Evolutionary conservation across 306 rosid species (phyloP).

Genomic region (Lathyrus oleraceus): DNA sequence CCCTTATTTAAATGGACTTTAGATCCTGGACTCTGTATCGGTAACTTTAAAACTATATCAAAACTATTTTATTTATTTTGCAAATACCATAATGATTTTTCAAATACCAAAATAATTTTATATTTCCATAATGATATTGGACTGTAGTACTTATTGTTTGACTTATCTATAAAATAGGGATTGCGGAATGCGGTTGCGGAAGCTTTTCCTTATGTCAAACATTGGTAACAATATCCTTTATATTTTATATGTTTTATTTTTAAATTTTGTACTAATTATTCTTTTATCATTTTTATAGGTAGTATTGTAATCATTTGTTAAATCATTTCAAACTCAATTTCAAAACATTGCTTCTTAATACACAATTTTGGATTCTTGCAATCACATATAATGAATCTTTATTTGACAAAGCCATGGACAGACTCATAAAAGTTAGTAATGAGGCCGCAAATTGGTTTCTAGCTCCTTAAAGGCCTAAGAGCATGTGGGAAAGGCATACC

Average conservation of each 20-base stretch:
- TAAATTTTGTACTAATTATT: background rate
- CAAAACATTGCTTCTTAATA: background rate
- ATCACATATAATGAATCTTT: background rate
- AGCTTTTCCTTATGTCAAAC: background rate
- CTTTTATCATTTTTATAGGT: background rate
- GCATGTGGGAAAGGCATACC: background rate
- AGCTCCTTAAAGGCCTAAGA: background rate
- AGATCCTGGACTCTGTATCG: too few relatives aligned
- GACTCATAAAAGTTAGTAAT: background rate
- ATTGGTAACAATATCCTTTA: background rate
- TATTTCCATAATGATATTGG: too few relatives aligned
- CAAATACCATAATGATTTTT: too few relatives aligned
- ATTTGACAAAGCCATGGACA: background rate
- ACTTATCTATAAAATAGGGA: background rate
- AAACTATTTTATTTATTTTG: too few relatives aligned
- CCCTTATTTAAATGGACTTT: too few relatives aligned
- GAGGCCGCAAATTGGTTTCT: background rate
- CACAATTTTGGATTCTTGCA: background rate
- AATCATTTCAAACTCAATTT: background rate
- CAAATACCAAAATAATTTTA: too few relatives aligned
- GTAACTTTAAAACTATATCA: too few relatives aligned
- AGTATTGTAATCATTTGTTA: background rate
- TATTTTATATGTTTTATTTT: background rate
- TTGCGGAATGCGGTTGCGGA: background rate
- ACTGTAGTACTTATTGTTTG: background rate